Base-by-base conservation (phyloP, 441 rosid genomes). In the Viola pubescens region DNA sequence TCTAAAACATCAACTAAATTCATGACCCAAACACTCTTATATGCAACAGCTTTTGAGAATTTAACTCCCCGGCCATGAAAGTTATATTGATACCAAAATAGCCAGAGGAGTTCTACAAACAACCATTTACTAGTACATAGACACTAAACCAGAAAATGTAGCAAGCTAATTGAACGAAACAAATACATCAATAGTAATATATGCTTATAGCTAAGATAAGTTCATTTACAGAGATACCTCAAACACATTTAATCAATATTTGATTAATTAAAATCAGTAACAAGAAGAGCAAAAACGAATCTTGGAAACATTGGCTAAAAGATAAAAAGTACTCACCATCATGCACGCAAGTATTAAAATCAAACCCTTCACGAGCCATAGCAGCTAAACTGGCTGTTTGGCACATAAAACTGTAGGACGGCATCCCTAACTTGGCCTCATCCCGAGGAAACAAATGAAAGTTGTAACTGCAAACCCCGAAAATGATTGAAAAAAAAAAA, bases 391-490 rank as follows among this genome's bases (percentile, higher is more conserved):
- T 71, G 0, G 94, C 81, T 0, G 94, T 65, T 67, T 91, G 96
- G 54, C 98, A 91, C 9, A 84, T 74, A 72, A 91, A 89, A 71
- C 83, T 85, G 70, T 85, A 91, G 71, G 86, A 81, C 37, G 97
- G 96, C 87, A 84, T 80, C 65, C 95, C 92, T 5, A 74, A 65
- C 63, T 74, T 85, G 47, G 79, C 60, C 52, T 89, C 97, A 79
- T 87, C 89, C 61, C 97, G 74, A 10, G 97, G 98, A 70, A 83
- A 91, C 81, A 91, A 75, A 63, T 87, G 86, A 14, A 91, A 91
- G 65, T 88, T 91, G 59, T 85, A 88, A 40, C 97, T 88, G 87
- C 66, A 14, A 43, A 56, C 60, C 52, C 16, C 42, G 45, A 43
- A 47, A 4, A 34, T n/a, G 26, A 12, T 14, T 26, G 7, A 56